These are phyloP conservation scores for Malus hybrid DNA, from an alignment of 331 rosid genomes.

Conservation along the genomic window DNA sequence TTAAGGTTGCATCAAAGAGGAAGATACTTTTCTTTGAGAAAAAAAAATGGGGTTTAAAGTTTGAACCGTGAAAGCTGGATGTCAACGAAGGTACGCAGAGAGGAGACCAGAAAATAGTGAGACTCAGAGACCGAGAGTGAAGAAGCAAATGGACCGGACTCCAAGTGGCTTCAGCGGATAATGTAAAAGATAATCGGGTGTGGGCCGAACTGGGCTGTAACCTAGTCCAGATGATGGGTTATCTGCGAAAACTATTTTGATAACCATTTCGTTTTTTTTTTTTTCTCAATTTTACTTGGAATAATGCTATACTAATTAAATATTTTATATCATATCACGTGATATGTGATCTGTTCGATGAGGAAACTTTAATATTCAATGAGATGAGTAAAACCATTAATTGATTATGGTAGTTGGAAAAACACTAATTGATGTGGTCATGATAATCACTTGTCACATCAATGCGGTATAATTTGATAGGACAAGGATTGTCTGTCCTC, in stretches of 20 bases:
- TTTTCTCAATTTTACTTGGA: too few relatives aligned
- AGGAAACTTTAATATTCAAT: not conserved
- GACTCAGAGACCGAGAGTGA: not conserved
- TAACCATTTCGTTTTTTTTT: too few relatives aligned
- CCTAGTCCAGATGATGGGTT: not conserved
- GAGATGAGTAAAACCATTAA: not conserved
- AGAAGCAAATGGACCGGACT: not conserved
- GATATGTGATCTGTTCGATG: not conserved
- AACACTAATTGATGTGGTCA: not conserved
- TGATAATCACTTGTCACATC: not conserved
- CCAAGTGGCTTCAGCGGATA: not conserved
- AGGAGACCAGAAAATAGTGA: not conserved
- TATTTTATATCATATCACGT: too few relatives aligned
- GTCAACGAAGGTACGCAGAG: not conserved
- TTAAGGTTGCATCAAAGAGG: not conserved
- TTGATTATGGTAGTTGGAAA: not conserved
- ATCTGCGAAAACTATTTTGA: too few relatives aligned
- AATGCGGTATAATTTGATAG: too few relatives aligned
- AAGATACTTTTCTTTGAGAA: not conserved
- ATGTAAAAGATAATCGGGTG: not conserved
- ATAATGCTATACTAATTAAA: too few relatives aligned
- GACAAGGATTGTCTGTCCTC: too few relatives aligned
- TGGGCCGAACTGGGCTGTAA: not conserved
- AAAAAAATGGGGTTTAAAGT: not conserved
- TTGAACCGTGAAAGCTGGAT: not conserved